These are phyloP conservation scores for Alternaria arborescens DNA, from an alignment of 2,329 filamentous ascomycete species.

Conservation along the genomic window DNA sequence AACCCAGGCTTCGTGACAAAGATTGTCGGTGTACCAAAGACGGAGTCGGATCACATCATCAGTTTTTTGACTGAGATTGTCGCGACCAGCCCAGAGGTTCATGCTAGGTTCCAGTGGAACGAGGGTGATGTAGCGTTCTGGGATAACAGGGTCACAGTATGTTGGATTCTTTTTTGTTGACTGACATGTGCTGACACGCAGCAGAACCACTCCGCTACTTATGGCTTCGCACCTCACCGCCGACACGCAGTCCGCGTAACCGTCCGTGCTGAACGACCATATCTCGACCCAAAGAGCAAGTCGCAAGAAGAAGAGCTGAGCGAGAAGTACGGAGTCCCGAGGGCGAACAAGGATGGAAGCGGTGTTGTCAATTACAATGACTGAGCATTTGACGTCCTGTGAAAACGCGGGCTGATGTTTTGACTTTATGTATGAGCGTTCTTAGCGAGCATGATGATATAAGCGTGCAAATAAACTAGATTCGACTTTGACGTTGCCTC, in stretches of 20 bases:
- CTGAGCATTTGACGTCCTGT: constrained; percentile 14
- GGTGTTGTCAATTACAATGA: constrained; percentile 67
- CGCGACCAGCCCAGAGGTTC: constrained; percentile 70
- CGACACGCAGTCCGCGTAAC: constrained; percentile 63
- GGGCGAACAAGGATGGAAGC: constrained; percentile 65
- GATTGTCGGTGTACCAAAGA: constrained; percentile 67
- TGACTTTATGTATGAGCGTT: neutral
- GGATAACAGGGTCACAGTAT: constrained; percentile 68
- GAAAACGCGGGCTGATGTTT: accelerated
- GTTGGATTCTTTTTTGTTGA: neutral
- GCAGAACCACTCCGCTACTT: constrained; percentile 64
- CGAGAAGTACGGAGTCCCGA: constrained; percentile 58
- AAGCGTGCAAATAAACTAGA: neutral
- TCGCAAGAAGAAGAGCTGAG: constrained; percentile 65
- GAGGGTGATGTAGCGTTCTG: constrained; percentile 72
- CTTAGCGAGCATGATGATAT: neutral
- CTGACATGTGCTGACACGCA: constrained; percentile 8
- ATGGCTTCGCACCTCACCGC: constrained; percentile 65
- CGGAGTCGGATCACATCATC: constrained; percentile 63
- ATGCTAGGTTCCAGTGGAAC: constrained; percentile 72
- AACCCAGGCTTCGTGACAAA: constrained; percentile 66
- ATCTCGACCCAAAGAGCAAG: constrained; percentile 55
- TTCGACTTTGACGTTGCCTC: neutral
- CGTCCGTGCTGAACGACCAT: constrained; percentile 58
- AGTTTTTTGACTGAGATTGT: constrained; percentile 63